Evolutionary conservation across 768 basidiomycete genomes (phyloP), one percentile per base, ranked within the genome.

Genomic region (Heimioporus sp.): DNA sequence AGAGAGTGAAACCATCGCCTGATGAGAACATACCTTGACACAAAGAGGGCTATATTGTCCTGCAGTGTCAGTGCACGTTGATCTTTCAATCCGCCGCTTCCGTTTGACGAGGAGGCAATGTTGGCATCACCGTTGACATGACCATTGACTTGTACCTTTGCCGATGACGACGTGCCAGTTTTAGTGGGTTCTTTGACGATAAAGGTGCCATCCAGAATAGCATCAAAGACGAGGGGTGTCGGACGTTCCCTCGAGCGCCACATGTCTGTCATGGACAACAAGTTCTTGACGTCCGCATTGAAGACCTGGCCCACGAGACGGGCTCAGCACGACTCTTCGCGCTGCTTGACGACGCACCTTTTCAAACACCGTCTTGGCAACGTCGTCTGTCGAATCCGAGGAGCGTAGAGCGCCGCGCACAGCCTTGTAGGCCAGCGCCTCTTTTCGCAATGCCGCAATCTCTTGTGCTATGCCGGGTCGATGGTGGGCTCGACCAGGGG

Each of bases 211-310:
- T 82, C 70, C 59, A 83, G 66, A 58, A 98, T 92, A 3, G 72
- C 69, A n/a, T 89, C 84, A 61, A 86, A 93, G 52, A 90, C 84
- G 24, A 99, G 80, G 1, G 95, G 86, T 0, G 80, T 81, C 1
- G 97, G 97, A 46, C 87, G 87, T n/a, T 85, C 81, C 37, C 96
- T 81, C 7, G 87, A 81, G 31, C 85, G 85, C 97, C 97, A 99
- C 94, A 99, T 98, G 61, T 98, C 97, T 13, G 82, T 72, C 97
- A 99, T 99, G 16, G 80, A 82, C 30, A 99, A 76, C 0, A 99
- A 77, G 50, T 96, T 92, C 46, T 80, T 78, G 59, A 98, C 92
- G 61, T 99, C 97, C 2, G 79, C 67, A 49, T 85, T 78, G 76
- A 95, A 99, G 16, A 97, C 90, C 94, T 97, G 62, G 3, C 39